A percentile compares a stretch with the other conserved stretches of the same genome.
Evolutionary conservation across 257 asterid genomes (phyloP).

Genomic region (Agastache rugosa): DNA sequence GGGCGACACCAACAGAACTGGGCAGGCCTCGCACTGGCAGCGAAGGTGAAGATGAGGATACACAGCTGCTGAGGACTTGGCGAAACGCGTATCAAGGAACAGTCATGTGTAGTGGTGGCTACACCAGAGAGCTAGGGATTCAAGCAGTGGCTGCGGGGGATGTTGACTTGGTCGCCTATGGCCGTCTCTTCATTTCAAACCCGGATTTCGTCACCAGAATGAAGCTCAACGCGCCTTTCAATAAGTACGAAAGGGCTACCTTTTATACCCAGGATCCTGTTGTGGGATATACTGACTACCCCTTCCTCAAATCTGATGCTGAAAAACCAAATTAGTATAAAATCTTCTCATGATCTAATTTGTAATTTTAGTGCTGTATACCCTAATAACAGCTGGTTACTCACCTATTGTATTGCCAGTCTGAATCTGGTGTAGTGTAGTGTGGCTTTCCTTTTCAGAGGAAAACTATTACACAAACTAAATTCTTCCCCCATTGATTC

Average conservation of each 20-base stretch:
- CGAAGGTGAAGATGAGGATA: slow-evolving; percentile 79
- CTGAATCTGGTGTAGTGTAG: too few relatives aligned
- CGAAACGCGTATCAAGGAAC: slow-evolving; percentile 65
- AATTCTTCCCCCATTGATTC: not conserved
- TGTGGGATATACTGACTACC: slow-evolving; percentile 76
- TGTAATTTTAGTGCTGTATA: slow-evolving; percentile 11
- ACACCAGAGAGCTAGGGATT: slow-evolving; percentile 62
- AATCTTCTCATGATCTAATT: too few relatives aligned
- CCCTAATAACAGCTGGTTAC: too few relatives aligned
- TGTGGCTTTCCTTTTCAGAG: too few relatives aligned
- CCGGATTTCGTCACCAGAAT: slow-evolving; percentile 69
- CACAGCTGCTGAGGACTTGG: slow-evolving; percentile 56
- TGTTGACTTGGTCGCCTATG: slow-evolving; percentile 71
- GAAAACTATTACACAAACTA: not conserved
- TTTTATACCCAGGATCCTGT: slow-evolving; percentile 72
- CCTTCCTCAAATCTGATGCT: slow-evolving; percentile 42
- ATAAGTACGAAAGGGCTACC: slow-evolving; percentile 58
- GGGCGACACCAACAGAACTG: slow-evolving; percentile 75
- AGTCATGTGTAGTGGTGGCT: slow-evolving; percentile 71
- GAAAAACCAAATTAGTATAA: too few relatives aligned
- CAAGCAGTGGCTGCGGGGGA: slow-evolving; percentile 62
- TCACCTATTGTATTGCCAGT: too few relatives aligned
- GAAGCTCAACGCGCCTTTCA: slow-evolving; percentile 57
- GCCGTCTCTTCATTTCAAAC: slow-evolving; percentile 64
- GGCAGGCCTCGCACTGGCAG: slow-evolving; percentile 72